Percentiles rank a stretch among this genome's conserved stretches.
Evolutionary conservation across 2,329 filamentous ascomycete genomes (phyloP).

Genomic region (Zasmidium cellare): DNA sequence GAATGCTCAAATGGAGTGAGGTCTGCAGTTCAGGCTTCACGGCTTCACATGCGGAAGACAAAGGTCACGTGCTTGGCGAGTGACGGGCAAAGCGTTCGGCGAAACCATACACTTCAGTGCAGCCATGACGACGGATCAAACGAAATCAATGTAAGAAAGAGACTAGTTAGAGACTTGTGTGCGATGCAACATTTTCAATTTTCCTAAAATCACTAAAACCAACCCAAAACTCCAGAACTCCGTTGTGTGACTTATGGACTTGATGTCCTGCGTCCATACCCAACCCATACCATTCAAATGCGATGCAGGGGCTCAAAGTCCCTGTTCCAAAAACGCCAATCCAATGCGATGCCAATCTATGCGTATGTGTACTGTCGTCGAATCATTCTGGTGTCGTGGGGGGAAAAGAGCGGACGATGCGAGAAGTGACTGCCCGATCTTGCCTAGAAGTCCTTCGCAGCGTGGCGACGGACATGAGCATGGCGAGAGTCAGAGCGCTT

Average conservation of each 20-base stretch:
- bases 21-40: too few species aligned
- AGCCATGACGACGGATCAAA: too few species aligned
- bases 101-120: too few species aligned
- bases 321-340: not conserved
- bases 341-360: not conserved
- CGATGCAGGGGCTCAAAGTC: not conserved
- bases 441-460: not conserved
- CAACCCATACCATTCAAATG: not conserved
- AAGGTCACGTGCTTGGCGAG: not conserved
- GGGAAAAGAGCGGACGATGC: not conserved
- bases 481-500: conserved; percentile 15
- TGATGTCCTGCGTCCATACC: not conserved
- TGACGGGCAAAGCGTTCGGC: too few species aligned
- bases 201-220: not conserved
- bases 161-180: too few species aligned
- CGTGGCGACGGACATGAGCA: conserved; percentile 17
- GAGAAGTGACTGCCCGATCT: not conserved
- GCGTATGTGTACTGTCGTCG: conserved; percentile 13
- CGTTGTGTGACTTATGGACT: not conserved
- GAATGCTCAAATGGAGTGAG: not conserved
- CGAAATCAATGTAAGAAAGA: too few species aligned
- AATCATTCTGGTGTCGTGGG: conserved; percentile 14
- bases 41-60: not conserved
- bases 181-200: not conserved
- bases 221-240: not conserved